Evolutionary conservation across 768 basidiomycete genomes (phyloP), one percentile per base, ranked within the genome.

Genomic region (Symmetrospora coprosmae): DNA sequence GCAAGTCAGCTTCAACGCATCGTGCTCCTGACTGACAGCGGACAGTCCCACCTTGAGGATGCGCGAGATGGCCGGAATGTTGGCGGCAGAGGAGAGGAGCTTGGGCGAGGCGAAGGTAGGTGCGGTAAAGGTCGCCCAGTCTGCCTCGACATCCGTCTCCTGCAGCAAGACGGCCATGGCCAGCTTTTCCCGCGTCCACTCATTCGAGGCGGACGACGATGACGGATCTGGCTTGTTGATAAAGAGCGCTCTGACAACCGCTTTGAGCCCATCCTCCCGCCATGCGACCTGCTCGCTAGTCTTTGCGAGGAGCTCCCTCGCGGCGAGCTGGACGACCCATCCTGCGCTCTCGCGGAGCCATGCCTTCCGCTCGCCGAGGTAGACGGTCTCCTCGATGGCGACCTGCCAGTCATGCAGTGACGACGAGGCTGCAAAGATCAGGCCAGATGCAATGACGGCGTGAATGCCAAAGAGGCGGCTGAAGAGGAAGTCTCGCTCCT

Each of bases 401-500:
- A 35, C 51, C 30, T 50, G 34, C 60, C 60, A 61, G 25, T 52
- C 60, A 33, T 40, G 33, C n/a, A 41, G 23, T 5, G 60, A 28
- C 19, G 60, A 61, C 19, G 6, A 4, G 25, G 50, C 5, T 11
- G 34, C 19, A 35, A 61, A 33, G 25, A 91, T 76, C 46, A 91
- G 76, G 23, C 86, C 82, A 2, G 92, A 96, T 61, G 86, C 84
- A 53, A 92, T 79, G 67, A 96, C 76, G 16, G 88, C 78, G 17
- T 82, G 83, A 60, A 94, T 75, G 17, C 92, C 92, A 71, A 97
- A 94, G 11, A 99, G 76, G 27, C 87, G 82, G 9, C 89, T 90
- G 70, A 99, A 96, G 50, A 89, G 77, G 48, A 86, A 74, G 72
- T 99, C 92, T 60, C 92, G 82, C 73, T 90, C 86, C 73, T 97